Conservation (phyloP, 2,329 filamentous ascomycete species). For the Clonostachys chloroleuca region DNA sequence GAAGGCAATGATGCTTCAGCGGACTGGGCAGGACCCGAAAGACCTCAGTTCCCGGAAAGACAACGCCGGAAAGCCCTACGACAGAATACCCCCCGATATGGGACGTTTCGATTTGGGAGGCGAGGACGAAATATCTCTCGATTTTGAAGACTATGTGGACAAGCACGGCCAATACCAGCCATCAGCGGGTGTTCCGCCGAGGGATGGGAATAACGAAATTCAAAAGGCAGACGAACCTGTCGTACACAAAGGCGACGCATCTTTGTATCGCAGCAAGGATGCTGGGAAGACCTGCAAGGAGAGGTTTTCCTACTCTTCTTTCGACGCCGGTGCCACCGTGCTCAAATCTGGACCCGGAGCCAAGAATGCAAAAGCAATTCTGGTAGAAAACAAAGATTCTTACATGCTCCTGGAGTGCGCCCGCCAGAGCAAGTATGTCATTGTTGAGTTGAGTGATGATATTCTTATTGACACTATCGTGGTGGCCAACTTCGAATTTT, state of each 20-base stretch:
- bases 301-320: slow-evolving; percentile 94
- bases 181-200: background rate
- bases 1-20: slow-evolving; percentile 89
- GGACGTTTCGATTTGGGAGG: slow-evolving; percentile 79
- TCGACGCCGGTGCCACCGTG: slow-evolving; percentile 91
- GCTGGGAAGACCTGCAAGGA: slow-evolving; percentile 98
- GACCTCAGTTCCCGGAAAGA: slow-evolving; percentile 60
- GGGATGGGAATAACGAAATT: slow-evolving; percentile 5
- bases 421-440: slow-evolving; percentile 84
- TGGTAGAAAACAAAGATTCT: slow-evolving; percentile 96
- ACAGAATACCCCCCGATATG: slow-evolving; percentile 51
- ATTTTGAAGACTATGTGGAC: slow-evolving; percentile 46
- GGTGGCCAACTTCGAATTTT: slow-evolving; percentile 98
- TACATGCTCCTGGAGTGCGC: slow-evolving; percentile 96
- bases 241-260: slow-evolving; percentile 43
- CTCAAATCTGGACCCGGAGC: slow-evolving; percentile 84
- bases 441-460: slow-evolving; percentile 87
- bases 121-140: slow-evolving; percentile 73
- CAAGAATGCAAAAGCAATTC: slow-evolving; percentile 81
- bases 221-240: slow-evolving; percentile 32
- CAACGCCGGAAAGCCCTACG: slow-evolving; percentile 42
- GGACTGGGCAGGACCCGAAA: slow-evolving; percentile 70
- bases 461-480: slow-evolving; percentile 90
- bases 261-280: slow-evolving; percentile 73
- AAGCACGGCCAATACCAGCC: slow-evolving; percentile 19